Evolutionary conservation across 1,284 basidiomycete genomes (phyloP), one percentile per base, ranked within the genome.

Genomic region (Cutaneotrichosporon daszewskae): DNA sequence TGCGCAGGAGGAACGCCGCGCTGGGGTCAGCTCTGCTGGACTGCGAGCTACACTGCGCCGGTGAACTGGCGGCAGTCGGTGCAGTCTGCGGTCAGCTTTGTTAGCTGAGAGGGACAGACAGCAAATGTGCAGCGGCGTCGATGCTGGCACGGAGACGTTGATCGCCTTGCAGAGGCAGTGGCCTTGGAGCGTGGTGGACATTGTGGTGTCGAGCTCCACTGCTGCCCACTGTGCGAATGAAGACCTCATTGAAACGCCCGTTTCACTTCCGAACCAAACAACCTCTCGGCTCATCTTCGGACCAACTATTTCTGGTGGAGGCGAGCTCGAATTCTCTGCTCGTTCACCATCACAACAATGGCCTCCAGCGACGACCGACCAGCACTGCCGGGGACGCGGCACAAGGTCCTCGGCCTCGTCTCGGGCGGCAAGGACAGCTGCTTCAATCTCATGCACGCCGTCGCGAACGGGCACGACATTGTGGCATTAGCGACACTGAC

Each of bases 351-450:
- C n/a, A 22, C 19, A 9, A 22, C 16, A 10, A 37, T 37, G 36
- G 25, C 16, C 25, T 19, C 17, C 11, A 20, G 20, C 10, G n/a
- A 17, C 5, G 12, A 18, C 36, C 19, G 9, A 12, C 22, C 17
- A 13, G 24, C 26, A 6, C 43, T 60, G n/a, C 57, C 61, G 4
- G 62, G 62, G 2, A 32, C 51, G 22, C 59, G 59, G 44, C 64
- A 69, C 41, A 92, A 91, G 73, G 90, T 94, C 67, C 83, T 97
- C 56, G 94, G 87, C 2, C 76, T 99, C 45, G 81, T 99, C 37
- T 96, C 91, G 43, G 95, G 95, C 25, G 95, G 95, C 33, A 99
- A 99, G 71, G 95, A 99, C 72, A 90, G 86, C 64, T 95, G 91
- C 76, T 98, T 85, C 77, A 97, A 96, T 62, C 79, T 98, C 20